Conservation (phyloP, 108 stramenopile species). For the Nitzschia sp. region DNA sequence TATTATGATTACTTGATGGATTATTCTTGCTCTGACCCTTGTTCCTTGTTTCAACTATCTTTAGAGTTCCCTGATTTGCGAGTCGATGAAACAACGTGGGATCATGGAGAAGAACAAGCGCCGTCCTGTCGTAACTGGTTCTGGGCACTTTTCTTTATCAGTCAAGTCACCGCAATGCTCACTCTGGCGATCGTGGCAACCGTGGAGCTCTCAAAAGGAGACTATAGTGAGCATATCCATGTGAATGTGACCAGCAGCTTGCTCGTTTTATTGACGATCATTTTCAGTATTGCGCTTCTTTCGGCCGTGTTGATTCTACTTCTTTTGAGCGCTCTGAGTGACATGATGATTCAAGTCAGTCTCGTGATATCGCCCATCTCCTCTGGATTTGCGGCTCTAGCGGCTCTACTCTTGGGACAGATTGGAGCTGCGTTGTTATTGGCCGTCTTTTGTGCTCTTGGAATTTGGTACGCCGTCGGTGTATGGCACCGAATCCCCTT, state of each 20-base stretch:
- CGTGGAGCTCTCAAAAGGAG: background rate
- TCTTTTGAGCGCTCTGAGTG: constrained; percentile 18
- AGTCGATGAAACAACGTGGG: constrained; percentile 33
- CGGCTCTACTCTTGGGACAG: constrained; percentile 9
- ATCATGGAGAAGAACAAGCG: constrained; percentile 28
- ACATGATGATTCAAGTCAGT: constrained; percentile 40
- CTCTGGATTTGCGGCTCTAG: constrained; percentile 1
- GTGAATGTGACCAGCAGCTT: background rate
- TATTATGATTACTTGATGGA: background rate
- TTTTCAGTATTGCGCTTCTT: constrained; percentile 18
- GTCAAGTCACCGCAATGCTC: constrained; percentile 6
- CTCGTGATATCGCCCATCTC: constrained; percentile 26
- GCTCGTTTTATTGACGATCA: constrained; percentile 13
- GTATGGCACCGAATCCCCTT: constrained; percentile 74
- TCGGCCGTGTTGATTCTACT: constrained; percentile 9
- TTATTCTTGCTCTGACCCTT: background rate
- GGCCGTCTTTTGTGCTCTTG: constrained; percentile 6
- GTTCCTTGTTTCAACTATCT: background rate
- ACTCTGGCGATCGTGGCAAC: constrained; percentile 18
- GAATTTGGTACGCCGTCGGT: constrained; percentile 19
- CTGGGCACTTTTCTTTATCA: constrained; percentile 24
- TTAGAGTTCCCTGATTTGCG: background rate
- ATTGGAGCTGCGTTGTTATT: constrained; percentile 22
- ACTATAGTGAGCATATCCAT: background rate
- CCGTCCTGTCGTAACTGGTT: constrained; percentile 22